These are phyloP conservation scores for Coix lacrymajobi DNA, from an alignment of 176 grass and related monocot species.

Conservation along the genomic window DNA sequence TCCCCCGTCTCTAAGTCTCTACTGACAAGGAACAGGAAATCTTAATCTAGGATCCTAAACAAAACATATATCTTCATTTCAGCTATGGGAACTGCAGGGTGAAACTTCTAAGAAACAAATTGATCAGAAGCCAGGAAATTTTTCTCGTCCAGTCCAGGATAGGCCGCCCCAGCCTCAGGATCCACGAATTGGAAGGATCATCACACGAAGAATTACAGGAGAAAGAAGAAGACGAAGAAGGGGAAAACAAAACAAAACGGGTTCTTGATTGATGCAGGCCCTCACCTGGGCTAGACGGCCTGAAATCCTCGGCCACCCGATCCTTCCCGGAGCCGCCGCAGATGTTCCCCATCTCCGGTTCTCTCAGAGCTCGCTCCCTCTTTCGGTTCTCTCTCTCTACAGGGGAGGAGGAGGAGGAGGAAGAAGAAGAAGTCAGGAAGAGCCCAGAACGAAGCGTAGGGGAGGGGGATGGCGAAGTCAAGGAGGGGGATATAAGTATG, in stretches of 20 bases:
- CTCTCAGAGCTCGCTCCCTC: background rate
- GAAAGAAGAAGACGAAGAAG: background rate
- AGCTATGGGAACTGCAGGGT: background rate
- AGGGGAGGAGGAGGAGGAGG: background rate
- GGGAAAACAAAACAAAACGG: background rate
- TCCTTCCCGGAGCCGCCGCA: slow-evolving; percentile 32
- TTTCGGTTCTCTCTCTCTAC: background rate
- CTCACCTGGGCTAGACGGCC: slow-evolving; percentile 56
- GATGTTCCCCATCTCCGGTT: slow-evolving; percentile 57
- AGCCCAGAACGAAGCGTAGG: background rate
- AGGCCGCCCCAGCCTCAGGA: background rate
- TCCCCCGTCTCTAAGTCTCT: background rate
- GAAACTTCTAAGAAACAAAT: background rate
- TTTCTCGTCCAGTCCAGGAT: background rate
- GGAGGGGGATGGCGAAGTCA: slow-evolving; percentile 1
- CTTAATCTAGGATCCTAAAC: background rate
- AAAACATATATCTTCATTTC: background rate
- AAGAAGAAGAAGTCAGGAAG: background rate
- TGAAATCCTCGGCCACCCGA: slow-evolving; percentile 33
- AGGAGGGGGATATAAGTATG: slow-evolving; percentile 31
- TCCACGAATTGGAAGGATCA: background rate
- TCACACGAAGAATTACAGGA: background rate
- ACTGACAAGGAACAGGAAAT: background rate
- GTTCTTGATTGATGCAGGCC: background rate
- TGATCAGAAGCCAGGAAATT: slow-evolving; percentile 18